Conservation (phyloP, 2,329 filamentous ascomycete genomes). For the Aspergillus niger region DNA sequence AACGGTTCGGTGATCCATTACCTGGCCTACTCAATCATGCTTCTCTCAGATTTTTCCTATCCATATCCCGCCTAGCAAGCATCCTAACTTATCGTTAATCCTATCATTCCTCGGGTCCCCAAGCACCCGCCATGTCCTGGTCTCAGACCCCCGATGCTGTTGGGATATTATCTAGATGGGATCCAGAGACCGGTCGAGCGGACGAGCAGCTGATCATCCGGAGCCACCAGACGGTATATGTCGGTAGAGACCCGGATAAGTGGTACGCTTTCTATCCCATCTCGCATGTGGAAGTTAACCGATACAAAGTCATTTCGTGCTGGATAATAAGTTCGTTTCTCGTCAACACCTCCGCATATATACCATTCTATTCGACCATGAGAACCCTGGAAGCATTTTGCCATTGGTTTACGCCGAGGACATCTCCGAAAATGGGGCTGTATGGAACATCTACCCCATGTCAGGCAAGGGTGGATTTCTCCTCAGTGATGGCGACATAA, state of each 20-base stretch:
- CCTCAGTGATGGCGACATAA: constrained; percentile 42
- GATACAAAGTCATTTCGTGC: constrained; percentile 34
- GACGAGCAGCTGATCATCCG: constrained; percentile 26
- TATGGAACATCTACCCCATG: constrained; percentile 43
- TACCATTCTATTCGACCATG: constrained; percentile 44
- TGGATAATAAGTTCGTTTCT: constrained; percentile 41
- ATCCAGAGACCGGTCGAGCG: constrained; percentile 18
- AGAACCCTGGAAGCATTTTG: constrained; percentile 37
- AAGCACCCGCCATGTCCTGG: not conserved
- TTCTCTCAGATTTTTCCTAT: not conserved
- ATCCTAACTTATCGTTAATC: not conserved
- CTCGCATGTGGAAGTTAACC: constrained; percentile 12
- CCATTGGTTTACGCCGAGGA: constrained; percentile 49
- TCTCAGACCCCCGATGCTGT: constrained; percentile 12
- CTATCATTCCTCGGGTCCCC: not conserved
- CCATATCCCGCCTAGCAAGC: not conserved
- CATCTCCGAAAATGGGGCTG: constrained; percentile 44
- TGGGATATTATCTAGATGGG: constrained; percentile 28
- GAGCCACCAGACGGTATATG: constrained; percentile 35
- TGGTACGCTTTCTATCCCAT: constrained; percentile 26
- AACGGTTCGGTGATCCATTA: not conserved
- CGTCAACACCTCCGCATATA: constrained; percentile 48
- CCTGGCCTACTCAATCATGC: not conserved
- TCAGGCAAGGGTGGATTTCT: constrained; percentile 38
- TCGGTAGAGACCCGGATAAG: constrained; percentile 37